Base-by-base conservation (phyloP, 2,329 filamentous ascomycete genomes). In the Chalara sp. region DNA sequence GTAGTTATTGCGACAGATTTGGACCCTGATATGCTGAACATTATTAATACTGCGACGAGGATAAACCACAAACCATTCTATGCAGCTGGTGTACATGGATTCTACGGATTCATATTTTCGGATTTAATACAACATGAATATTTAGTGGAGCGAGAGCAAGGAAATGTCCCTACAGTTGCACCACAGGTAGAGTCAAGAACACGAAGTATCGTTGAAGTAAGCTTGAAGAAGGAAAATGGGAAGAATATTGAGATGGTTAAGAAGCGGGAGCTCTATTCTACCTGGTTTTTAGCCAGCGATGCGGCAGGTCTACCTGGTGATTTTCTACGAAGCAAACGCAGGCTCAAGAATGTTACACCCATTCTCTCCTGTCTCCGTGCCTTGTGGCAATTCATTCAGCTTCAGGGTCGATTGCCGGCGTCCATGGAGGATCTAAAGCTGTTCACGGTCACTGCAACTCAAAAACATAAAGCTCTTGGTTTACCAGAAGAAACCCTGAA, bases 31-130 rank as follows among this genome's bases (percentile, higher is more conserved):
- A 82, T 83, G 0, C 79, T 95, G 55, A 82, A 83, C 57, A 79
- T 81, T 52, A 86, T 97, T 71, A 96, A 97, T 70, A 88, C 88
- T 28, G 86, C 87, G 31, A 91, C 90, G 40, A 86, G 92, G 44
- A 72, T 95, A 37, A 83, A 86, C 54, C 79, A 81, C 56, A 81
- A 83, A 45, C 84, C 90, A 8, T 96, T 96, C 68, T 99, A 99
- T 69, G 89, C 89, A 7, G 87, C 90, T 35, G 86, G 84, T 47
- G 81, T 86, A 3, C 89, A 96, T 65, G 93, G 93, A 46, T 79
- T 96, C 66, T 97, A 95, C 67, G 93, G 93, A 50, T 99, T 89
- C 72, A 87, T 96, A 58, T 99, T 99, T 67, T 87, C 87, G 52
- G 93, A 99, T 67, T 78, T 99, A 28, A 89, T 96, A 59, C 79